phyloP scores from a whole-genome alignment of 148 eudicot genomes.

The Polygonum maritimum region DNA sequence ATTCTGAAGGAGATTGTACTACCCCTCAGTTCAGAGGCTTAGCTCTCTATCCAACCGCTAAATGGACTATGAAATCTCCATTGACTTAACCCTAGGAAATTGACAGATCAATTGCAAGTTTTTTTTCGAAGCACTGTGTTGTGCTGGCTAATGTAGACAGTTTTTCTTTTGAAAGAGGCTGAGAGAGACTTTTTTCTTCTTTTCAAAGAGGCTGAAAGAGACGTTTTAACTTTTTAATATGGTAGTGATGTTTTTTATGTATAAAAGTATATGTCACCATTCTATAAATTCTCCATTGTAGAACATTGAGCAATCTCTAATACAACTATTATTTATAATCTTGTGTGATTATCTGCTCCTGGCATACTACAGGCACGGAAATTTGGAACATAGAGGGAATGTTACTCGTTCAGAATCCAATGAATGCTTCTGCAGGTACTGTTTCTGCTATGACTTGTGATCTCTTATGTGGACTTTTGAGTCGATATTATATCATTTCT shows the following conservation, averaged over 20 bases:
- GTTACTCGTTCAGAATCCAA: slow-evolving; percentile 58
- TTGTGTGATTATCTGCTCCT: not conserved
- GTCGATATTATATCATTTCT: not conserved
- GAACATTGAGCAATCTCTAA: not conserved
- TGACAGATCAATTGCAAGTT: too few species aligned
- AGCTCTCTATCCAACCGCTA: not conserved
- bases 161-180: too few species aligned
- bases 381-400: slow-evolving; percentile 74
- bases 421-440: slow-evolving; percentile 56
- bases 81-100: too few species aligned
- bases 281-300: not conserved
- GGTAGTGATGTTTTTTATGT: too few species aligned
- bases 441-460: not conserved
- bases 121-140: too few species aligned
- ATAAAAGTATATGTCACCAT: too few species aligned
- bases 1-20: slow-evolving; percentile 69
- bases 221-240: too few species aligned
- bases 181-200: too few species aligned
- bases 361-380: slow-evolving; percentile 53
- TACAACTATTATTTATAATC: not conserved
- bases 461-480: not conserved
- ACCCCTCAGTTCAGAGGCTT: slow-evolving; percentile 54
- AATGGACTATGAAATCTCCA: too few species aligned
- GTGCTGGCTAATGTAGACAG: too few species aligned
- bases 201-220: too few species aligned